A percentile compares a stretch with the other conserved stretches of the same genome.
phyloP scores from a whole-genome alignment of 2,329 filamentous ascomycete genomes.

The Bertia moriformis region DNA sequence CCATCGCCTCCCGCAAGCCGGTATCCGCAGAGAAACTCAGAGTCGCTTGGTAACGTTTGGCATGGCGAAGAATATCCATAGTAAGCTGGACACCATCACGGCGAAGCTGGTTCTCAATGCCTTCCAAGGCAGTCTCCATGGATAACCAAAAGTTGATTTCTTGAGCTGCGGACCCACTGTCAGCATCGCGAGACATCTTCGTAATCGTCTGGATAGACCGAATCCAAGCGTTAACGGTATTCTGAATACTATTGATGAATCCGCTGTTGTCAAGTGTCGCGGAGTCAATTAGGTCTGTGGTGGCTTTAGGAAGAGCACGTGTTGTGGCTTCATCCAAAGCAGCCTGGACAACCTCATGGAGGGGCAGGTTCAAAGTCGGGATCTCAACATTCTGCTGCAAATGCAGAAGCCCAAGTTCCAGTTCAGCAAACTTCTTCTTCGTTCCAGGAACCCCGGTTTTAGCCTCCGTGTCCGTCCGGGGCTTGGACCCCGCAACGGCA shows the following conservation, averaged over 20 bases:
- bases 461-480: slow-evolving; percentile 70
- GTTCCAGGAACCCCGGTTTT: slow-evolving; percentile 94
- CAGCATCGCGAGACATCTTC: slow-evolving; percentile 76
- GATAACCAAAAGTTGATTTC: slow-evolving; percentile 99
- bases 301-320: slow-evolving; percentile 51
- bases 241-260: slow-evolving; percentile 86
- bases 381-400: slow-evolving; percentile 97
- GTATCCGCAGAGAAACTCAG: slow-evolving; percentile 95
- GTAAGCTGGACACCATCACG: slow-evolving; percentile 83
- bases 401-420: slow-evolving; percentile 79
- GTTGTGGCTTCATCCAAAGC: slow-evolving; percentile 66
- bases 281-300: slow-evolving; percentile 64
- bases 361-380: slow-evolving; percentile 72
- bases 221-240: slow-evolving; percentile 94
- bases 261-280: slow-evolving; percentile 72
- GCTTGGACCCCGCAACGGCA: slow-evolving; percentile 46
- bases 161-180: slow-evolving; percentile 62
- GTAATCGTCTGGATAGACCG: slow-evolving; percentile 95
- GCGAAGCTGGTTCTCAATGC: slow-evolving; percentile 75
- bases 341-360: slow-evolving; percentile 76
- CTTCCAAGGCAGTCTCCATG: slow-evolving; percentile 86
- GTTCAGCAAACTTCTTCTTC: slow-evolving; percentile 88
- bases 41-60: slow-evolving; percentile 93
- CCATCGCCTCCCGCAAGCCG: slow-evolving; percentile 85
- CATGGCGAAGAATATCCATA: slow-evolving; percentile 86